These are phyloP conservation scores for Ramularia endophylla DNA, from an alignment of 2,329 filamentous ascomycete species.

Conservation along the genomic window DNA sequence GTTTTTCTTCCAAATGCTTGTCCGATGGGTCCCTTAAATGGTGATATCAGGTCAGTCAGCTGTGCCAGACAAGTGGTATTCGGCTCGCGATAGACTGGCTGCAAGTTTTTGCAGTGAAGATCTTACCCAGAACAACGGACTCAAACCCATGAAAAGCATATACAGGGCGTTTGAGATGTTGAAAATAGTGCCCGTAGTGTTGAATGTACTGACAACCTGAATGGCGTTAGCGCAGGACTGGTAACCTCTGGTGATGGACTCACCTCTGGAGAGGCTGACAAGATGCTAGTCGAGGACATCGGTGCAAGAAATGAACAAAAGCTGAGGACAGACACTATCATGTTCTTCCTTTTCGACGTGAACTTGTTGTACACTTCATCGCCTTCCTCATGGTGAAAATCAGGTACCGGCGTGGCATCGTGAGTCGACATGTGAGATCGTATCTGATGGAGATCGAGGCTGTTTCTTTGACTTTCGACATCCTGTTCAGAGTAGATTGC, in stretches of 20 bases:
- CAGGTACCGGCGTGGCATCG: constrained; percentile 21
- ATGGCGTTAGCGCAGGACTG: background rate
- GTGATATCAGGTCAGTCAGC: too few relatives aligned
- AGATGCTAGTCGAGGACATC: constrained; percentile 65
- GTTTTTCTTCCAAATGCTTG: constrained; percentile 43
- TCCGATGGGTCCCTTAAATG: constrained; percentile 59
- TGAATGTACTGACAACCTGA: constrained; percentile 42
- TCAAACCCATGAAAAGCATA: constrained; percentile 66
- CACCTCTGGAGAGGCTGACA: constrained; percentile 70
- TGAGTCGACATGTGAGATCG: constrained; percentile 28
- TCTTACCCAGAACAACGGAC: constrained; percentile 56
- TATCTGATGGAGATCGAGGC: constrained; percentile 23
- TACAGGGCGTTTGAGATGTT: constrained; percentile 72
- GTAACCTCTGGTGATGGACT: constrained; percentile 8
- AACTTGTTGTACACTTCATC: constrained; percentile 60
- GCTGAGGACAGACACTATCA: constrained; percentile 64
- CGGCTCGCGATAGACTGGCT: too few relatives aligned
- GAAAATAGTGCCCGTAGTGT: constrained; percentile 62
- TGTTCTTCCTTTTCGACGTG: constrained; percentile 54
- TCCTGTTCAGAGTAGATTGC: background rate
- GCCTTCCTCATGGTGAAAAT: constrained; percentile 37
- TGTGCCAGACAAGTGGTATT: too few relatives aligned
- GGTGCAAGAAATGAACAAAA: constrained; percentile 73
- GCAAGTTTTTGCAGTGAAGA: too few relatives aligned
- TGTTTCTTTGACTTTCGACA: constrained; percentile 10